These are phyloP conservation scores for Phytophthora sp. DNA, from an alignment of 352 stramenopile species.

Conservation along the genomic window DNA sequence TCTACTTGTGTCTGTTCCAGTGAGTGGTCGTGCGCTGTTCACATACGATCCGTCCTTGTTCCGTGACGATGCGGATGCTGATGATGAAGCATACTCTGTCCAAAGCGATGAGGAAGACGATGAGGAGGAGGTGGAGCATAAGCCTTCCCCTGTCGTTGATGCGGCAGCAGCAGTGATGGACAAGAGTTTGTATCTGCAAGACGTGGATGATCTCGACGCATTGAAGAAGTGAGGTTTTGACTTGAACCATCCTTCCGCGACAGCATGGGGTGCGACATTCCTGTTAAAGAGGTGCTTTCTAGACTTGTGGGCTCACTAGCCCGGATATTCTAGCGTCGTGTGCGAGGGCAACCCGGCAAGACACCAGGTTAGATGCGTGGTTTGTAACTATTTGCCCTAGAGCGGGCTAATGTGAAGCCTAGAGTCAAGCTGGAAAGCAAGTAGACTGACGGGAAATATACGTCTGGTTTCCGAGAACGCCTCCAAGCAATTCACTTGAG, in stretches of 20 bases:
- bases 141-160: conserved; percentile 48
- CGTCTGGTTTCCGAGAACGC: conserved; percentile 29
- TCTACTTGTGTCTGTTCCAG: conserved; percentile 41
- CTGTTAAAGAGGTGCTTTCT: conserved; percentile 26
- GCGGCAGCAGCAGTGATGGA: conserved; percentile 72
- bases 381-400: conserved; percentile 29
- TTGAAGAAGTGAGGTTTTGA: conserved; percentile 67
- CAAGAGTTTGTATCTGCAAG: conserved; percentile 87
- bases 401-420: conserved; percentile 27
- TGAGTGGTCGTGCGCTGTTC: conserved; percentile 93
- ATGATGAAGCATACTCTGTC: conserved; percentile 85
- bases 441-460: conserved; percentile 37
- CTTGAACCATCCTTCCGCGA: conserved; percentile 8
- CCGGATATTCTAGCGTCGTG: conserved; percentile 21
- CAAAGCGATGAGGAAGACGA: conserved; percentile 62
- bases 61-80: conserved; percentile 89
- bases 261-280: conserved; percentile 12
- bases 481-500: conserved; percentile 2
- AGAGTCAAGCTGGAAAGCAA: conserved; percentile 32
- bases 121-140: conserved; percentile 51
- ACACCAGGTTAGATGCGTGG: conserved; percentile 1
- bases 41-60: conserved; percentile 91
- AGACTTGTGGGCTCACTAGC: conserved; percentile 12
- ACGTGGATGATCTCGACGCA: conserved; percentile 75
- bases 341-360: conserved; percentile 14